Base-by-base conservation (phyloP, 2,329 filamentous ascomycete species). In the Exophiala spinifera region DNA sequence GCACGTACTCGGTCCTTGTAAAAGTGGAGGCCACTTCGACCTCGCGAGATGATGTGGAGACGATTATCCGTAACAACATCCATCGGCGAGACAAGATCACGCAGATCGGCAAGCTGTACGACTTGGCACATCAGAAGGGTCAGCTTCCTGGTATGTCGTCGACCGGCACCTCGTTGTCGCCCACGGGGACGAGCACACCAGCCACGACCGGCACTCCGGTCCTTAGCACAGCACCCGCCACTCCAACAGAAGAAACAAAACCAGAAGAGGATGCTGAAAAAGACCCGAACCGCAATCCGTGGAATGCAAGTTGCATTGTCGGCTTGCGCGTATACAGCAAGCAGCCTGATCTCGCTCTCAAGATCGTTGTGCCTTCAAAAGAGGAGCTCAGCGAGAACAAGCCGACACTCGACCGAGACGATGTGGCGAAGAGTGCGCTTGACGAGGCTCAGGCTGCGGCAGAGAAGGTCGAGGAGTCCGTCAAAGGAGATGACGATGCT, bases 1-100 rank as follows among this genome's bases (percentile, higher is more conserved):
- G 89, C 13, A 82, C 80, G 34, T 95, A 95, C 70, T 82, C 82
- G 3, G 82, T 95, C 3, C 77, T 89, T 17, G 79, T 92, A 68
- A 90, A 89, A 66, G 79, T 94, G 54, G 84, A 85, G 11, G 87
- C 87, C 2, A 79, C 78, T n/a, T 81, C 85, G 15, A 67, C 71
- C 4, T 63, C 68, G 2, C 80, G 86, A 14, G 66, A 72, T 10
- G 65, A 69, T 3, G 58, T 63, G 17, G 61, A 63, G 42, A 79
- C 89, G 28, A 83, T 88, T 1, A 82, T 92, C 25, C 79, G 82
- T 47, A 76, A 79, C 8, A 82, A 84, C 52, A 87, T 85, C 55
- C 81, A 82, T 52, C 74, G 74, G 3, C 83, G 88, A 21, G 87
- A 91, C 63, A 95, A 95, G 69, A 78, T 95, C 2, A 70, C 76